Conservation (phyloP, 2,329 filamentous ascomycete species). For the Teratosphaeria epicoccoides region DNA sequence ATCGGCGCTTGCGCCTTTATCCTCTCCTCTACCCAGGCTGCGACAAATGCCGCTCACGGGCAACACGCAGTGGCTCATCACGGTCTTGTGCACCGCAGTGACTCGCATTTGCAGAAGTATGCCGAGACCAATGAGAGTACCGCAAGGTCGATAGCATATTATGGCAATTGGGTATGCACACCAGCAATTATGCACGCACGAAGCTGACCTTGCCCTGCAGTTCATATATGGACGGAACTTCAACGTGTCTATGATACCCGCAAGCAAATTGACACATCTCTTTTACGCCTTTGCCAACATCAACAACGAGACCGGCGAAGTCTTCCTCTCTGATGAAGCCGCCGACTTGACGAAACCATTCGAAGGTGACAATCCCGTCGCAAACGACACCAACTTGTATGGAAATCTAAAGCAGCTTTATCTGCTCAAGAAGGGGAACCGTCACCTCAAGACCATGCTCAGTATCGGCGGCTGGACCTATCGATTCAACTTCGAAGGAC, state of each 20-base stretch:
- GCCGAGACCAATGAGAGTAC: no score
- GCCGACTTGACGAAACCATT: constrained; percentile 62
- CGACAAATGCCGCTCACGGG: neutral
- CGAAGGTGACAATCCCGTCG: constrained; percentile 53
- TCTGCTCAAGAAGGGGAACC: constrained; percentile 63
- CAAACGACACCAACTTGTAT: constrained; percentile 59
- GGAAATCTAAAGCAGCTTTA: constrained; percentile 70
- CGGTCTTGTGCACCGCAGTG: neutral
- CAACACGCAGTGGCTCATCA: neutral
- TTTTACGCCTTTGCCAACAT: constrained; percentile 90
- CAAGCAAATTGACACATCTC: constrained; percentile 73
- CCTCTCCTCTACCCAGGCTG: neutral
- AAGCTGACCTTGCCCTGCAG: constrained; percentile 26
- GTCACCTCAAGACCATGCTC: constrained; percentile 67
- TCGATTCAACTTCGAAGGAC: constrained; percentile 63
- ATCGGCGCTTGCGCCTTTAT: neutral
- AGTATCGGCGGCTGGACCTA: constrained; percentile 78
- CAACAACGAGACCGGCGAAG: constrained; percentile 65
- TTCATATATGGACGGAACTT: constrained; percentile 64
- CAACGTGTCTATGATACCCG: constrained; percentile 70
- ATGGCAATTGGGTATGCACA: neutral
- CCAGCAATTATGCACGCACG: neutral
- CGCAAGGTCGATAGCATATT: neutral
- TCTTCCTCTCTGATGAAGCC: constrained; percentile 58
- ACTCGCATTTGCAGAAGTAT: no score